Evolutionary conservation across 768 basidiomycete genomes (phyloP).

Genomic region (Scleroderma bovista): DNA sequence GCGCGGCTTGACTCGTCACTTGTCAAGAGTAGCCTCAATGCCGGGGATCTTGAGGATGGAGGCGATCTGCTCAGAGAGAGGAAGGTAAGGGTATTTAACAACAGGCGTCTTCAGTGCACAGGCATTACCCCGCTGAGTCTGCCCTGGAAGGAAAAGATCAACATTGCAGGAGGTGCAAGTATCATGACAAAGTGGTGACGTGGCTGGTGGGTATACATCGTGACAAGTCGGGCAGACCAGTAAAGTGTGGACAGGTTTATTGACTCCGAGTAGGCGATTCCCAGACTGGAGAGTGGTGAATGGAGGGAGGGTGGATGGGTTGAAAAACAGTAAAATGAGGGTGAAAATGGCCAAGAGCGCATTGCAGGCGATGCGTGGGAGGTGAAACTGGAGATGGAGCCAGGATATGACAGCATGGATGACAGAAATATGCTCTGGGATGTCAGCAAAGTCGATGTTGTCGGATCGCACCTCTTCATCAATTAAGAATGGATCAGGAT

Average conservation of each 20-base stretch:
- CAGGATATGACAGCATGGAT: slow-evolving; percentile 21
- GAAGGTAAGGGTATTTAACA: slow-evolving; percentile 5
- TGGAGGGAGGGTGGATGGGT: slow-evolving; percentile 5
- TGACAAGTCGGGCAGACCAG: slow-evolving; percentile 20
- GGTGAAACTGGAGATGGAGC: slow-evolving; percentile 20
- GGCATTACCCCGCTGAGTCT: background rate
- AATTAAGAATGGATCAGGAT: background rate
- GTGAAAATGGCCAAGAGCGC: slow-evolving; percentile 13
- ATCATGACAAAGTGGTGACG: background rate
- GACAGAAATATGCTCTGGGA: slow-evolving; percentile 17
- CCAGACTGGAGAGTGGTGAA: slow-evolving; percentile 18
- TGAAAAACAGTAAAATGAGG: slow-evolving; percentile 8
- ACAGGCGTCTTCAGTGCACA: background rate
- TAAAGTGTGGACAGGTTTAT: slow-evolving; percentile 11
- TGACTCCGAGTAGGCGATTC: background rate
- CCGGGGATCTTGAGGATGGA: slow-evolving; percentile 11
- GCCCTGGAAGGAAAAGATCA: background rate
- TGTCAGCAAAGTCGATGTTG: background rate
- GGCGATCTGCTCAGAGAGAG: background rate
- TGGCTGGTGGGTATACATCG: slow-evolving; percentile 11
- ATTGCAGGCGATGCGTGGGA: slow-evolving; percentile 16
- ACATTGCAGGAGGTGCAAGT: too few species aligned
- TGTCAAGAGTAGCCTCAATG: slow-evolving; percentile 4
- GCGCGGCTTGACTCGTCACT: slow-evolving; percentile 4
- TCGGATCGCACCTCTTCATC: slow-evolving; percentile 3